Percentiles rank a stretch among this genome's conserved stretches.
Evolutionary conservation across 202 grass and related monocot species (phyloP).

Genomic region (Elaeis oleifera): DNA sequence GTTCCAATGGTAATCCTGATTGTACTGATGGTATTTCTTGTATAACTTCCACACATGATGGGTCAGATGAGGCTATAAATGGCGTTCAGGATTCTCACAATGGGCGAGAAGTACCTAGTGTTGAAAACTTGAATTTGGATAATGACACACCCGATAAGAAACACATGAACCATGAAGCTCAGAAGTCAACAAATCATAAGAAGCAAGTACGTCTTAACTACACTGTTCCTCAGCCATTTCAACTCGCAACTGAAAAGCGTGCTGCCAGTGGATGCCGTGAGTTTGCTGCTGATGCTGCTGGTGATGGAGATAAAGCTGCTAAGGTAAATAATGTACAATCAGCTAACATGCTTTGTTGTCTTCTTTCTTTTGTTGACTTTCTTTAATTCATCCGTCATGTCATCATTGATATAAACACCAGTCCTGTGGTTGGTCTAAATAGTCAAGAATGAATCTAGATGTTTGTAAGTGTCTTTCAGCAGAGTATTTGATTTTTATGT

Average conservation of each 20-base stretch:
- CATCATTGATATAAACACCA: too few species aligned
- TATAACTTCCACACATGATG: slow-evolving; percentile 1
- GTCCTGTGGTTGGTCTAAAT: too few species aligned
- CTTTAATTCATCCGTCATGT: too few species aligned
- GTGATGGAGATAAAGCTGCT: slow-evolving; percentile 7
- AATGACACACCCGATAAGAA: slow-evolving; percentile 25
- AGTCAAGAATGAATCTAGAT: too few species aligned
- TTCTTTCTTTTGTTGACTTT: too few species aligned
- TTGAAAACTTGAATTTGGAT: slow-evolving; percentile 24
- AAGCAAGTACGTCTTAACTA: background rate
- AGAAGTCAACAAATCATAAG: slow-evolving; percentile 21
- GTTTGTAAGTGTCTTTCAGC: too few species aligned
- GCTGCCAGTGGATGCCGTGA: background rate
- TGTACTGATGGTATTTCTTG: background rate
- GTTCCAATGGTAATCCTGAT: slow-evolving; percentile 33
- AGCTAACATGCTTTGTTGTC: too few species aligned
- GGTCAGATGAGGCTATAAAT: slow-evolving; percentile 34
- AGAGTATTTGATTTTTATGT: too few species aligned
- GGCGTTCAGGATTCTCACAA: slow-evolving; percentile 34
- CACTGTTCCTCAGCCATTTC: too few species aligned
- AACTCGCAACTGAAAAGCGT: too few species aligned
- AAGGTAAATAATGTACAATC: background rate
- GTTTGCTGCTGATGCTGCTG: slow-evolving; percentile 15
- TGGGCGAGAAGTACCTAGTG: slow-evolving; percentile 24
- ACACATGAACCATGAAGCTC: slow-evolving; percentile 22